Percentiles rank a stretch among this genome's conserved stretches.
Evolutionary conservation across 345 rosid species (phyloP).

Genomic region (Firmiana major): DNA sequence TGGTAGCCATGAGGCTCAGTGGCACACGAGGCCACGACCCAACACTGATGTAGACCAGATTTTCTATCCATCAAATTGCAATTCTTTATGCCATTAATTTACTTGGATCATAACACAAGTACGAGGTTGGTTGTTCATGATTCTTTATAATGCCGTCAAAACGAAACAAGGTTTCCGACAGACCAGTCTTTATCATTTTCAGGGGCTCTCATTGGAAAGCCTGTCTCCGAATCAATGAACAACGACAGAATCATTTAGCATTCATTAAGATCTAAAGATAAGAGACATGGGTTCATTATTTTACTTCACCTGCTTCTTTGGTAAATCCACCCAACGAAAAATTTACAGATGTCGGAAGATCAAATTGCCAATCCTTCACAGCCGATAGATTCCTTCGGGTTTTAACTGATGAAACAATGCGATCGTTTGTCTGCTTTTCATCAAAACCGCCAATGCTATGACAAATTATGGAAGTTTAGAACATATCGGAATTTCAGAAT

Average conservation of each 20-base stretch:
- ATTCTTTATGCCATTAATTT: too few relatives aligned
- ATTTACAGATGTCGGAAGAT: background rate
- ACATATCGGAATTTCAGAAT: background rate
- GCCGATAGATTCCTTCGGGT: background rate
- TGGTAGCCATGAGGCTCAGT: too few relatives aligned
- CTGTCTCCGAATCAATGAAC: background rate
- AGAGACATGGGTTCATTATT: background rate
- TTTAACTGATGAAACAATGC: background rate
- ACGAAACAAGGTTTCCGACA: background rate
- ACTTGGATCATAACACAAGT: too few relatives aligned
- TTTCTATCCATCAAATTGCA: too few relatives aligned
- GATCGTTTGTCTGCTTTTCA: background rate
- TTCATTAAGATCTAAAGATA: background rate
- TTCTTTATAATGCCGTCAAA: too few relatives aligned
- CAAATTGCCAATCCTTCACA: background rate
- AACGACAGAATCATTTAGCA: background rate
- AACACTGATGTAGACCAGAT: too few relatives aligned
- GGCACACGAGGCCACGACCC: too few relatives aligned
- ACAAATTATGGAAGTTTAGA: background rate
- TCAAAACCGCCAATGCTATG: background rate
- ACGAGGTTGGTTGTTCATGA: too few relatives aligned
- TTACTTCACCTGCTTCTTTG: conserved; percentile 12
- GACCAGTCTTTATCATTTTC: background rate
- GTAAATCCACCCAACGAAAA: conserved; percentile 6
- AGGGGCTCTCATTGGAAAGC: background rate